Evolutionary conservation across 148 eudicot species (phyloP).

Genomic region (Chenopodium album): DNA sequence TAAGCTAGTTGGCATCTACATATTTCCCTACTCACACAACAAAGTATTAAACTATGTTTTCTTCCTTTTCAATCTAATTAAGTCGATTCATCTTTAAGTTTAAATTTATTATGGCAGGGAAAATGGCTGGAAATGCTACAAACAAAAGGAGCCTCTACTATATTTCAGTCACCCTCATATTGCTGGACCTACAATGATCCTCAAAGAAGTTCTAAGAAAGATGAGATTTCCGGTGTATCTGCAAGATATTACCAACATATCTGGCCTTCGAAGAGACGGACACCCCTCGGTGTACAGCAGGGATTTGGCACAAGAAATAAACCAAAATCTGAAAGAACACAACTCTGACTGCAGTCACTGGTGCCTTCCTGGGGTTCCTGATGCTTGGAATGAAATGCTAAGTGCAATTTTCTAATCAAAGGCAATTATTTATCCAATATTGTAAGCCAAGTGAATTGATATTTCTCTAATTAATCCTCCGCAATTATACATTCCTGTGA

Average conservation of each 20-base stretch:
- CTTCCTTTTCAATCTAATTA: neutral
- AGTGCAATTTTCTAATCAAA: slow-evolving; percentile 40
- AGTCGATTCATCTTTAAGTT: neutral
- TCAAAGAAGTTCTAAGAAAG: slow-evolving; percentile 47
- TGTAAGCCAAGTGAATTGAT: neutral
- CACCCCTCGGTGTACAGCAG: slow-evolving; percentile 75
- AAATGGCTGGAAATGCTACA: slow-evolving; percentile 82
- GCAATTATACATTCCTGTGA: neutral
- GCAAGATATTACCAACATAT: slow-evolving; percentile 65
- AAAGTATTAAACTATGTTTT: neutral
- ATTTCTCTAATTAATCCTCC: neutral
- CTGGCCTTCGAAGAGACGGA: slow-evolving; percentile 70
- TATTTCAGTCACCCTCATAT: slow-evolving; percentile 52
- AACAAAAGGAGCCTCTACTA: slow-evolving; percentile 60
- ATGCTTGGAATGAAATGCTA: slow-evolving; percentile 75
- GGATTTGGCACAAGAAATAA: slow-evolving; percentile 34
- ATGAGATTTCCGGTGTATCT: slow-evolving; percentile 73
- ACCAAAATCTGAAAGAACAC: slow-evolving; percentile 30
- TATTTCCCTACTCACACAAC: too few species aligned
- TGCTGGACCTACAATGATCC: slow-evolving; percentile 48
- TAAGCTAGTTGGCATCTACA: neutral
- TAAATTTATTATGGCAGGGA: slow-evolving; percentile 38
- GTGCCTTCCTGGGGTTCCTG: slow-evolving; percentile 96
- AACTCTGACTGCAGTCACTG: slow-evolving; percentile 83
- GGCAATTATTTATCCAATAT: neutral